A percentile compares a stretch with the other conserved stretches of the same genome.
Evolutionary conservation across 1,284 basidiomycete genomes (phyloP).

Genomic region (Cystobasidium pallidum): DNA sequence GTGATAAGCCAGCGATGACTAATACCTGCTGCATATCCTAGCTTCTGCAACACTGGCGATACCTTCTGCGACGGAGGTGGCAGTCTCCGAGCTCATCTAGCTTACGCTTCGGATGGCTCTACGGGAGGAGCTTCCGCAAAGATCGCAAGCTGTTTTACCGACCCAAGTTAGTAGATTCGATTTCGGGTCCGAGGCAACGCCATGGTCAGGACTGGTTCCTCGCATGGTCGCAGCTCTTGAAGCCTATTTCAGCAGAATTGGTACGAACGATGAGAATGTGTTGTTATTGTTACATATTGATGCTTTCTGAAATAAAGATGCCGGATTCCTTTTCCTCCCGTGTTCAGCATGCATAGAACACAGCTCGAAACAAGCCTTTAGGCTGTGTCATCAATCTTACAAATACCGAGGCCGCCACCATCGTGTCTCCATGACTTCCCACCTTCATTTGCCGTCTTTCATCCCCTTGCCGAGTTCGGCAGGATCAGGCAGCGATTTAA

Average conservation of each 20-base stretch:
- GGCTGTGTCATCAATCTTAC: too few species aligned
- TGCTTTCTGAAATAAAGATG: not conserved
- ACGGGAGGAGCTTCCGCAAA: constrained; percentile 2
- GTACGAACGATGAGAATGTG: not conserved
- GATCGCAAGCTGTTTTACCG: constrained; percentile 26
- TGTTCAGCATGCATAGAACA: not conserved
- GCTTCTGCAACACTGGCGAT: constrained; percentile 32
- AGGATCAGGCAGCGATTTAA: constrained; percentile 35
- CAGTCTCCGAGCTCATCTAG: constrained; percentile 16
- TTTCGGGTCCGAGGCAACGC: not conserved
- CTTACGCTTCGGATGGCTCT: constrained; percentile 34
- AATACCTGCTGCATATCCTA: not conserved
- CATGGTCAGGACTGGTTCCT: too few species aligned
- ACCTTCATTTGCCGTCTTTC: constrained; percentile 24
- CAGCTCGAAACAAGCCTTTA: not conserved
- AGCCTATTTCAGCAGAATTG: not conserved
- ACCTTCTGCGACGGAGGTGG: constrained; percentile 19
- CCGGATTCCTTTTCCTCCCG: not conserved
- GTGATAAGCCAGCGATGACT: too few species aligned
- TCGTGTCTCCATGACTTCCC: not conserved
- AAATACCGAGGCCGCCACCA: not conserved
- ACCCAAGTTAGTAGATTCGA: not conserved
- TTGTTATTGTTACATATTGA: not conserved
- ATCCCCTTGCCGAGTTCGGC: constrained; percentile 37
- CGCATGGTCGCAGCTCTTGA: too few species aligned